Base-by-base conservation (phyloP, 163 green algal species). In the Prototheca stagnorum region DNA sequence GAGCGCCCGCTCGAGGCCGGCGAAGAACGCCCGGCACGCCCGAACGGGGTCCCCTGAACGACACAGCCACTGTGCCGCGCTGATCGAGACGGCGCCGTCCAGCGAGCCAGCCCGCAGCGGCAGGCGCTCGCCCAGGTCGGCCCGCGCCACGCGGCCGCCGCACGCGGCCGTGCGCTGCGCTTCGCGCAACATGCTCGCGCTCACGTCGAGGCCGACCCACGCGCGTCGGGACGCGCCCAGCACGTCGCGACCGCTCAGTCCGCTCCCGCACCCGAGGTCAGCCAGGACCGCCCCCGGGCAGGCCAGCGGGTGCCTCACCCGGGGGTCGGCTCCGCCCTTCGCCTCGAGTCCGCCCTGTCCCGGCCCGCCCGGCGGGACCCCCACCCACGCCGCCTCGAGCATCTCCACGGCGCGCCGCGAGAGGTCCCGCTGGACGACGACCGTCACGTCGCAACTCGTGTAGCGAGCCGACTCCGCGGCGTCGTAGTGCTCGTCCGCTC, bases 371-470 rank as follows among this genome's bases (percentile, higher is more conserved):
- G 33, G 15, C 0, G 64, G 67, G 24, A 57, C 17, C 15, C 66
- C 72, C 25, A 79, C 44, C 5, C 79, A 47, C 3, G 81, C 79
- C 20, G 96, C 68, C 2, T 70, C 71, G 36, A 98, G 61, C 25
- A 97, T 77, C 57, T 96, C 85, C 19, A 96, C 39, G 1, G 87
- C 86, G 6, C 87, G 70, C 26, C 79, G 39, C 2, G 79, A 86
- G 19, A 97, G 65, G 3, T 66, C 49, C 5, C 61, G 62, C 24
- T 67, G 58, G 15, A 67, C 47, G 21, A 14, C 14, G n/a, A 15
- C 12, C 15, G 41, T 23, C 8, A 37, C 16, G 14, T 20, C 23
- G 21, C 24, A 24, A 11, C 14, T n/a, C 19, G 53, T 61, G 24
- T 61, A 61, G 17, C 53, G 20, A 24, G 15, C 4, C n/a, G 53